Conservation (phyloP, 1,139 yeast species). For the Debaryomycetaceae sp. region DNA sequence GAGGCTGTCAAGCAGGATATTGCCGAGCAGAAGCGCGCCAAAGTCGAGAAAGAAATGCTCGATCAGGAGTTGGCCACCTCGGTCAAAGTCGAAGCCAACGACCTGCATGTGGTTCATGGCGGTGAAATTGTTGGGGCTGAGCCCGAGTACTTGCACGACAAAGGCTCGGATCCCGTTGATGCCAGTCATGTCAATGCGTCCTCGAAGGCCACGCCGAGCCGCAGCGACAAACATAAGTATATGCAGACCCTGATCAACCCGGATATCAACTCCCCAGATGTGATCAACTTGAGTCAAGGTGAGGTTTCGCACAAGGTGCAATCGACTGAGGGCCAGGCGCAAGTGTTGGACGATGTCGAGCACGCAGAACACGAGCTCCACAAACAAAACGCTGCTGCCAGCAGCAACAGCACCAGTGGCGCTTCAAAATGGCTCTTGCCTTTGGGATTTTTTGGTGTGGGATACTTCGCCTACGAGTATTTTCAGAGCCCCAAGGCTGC, state of each 20-base stretch:
- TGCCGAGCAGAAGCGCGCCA: slow-evolving; percentile 37
- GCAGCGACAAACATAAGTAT: slow-evolving; percentile 41
- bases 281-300: slow-evolving; percentile 34
- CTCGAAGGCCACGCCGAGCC: slow-evolving; percentile 24
- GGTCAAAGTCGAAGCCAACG: slow-evolving; percentile 43
- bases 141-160: slow-evolving; percentile 38
- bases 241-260: slow-evolving; percentile 43
- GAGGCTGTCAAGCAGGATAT: slow-evolving; percentile 49
- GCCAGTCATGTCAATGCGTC: slow-evolving; percentile 13
- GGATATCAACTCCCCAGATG: slow-evolving; percentile 33
- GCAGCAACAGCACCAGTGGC: slow-evolving; percentile 1
- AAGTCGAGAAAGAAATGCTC: slow-evolving; percentile 40
- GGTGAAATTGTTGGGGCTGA: slow-evolving; percentile 39
- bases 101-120: slow-evolving; percentile 40
- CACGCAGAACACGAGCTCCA: slow-evolving; percentile 28
- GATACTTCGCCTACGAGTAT: slow-evolving; percentile 5
- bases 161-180: slow-evolving; percentile 27
- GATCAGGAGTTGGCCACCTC: slow-evolving; percentile 33
- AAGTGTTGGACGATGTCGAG: slow-evolving; percentile 39
- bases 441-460: slow-evolving; percentile 6
- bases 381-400: slow-evolving; percentile 1
- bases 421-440: slow-evolving; percentile 5
- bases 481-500: too few species aligned
- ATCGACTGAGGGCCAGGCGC: slow-evolving; percentile 21
- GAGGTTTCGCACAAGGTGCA: slow-evolving; percentile 37